Base-by-base conservation (phyloP, 192 early-diverging fungal genomes). In the Chytriomyces hyalinus region DNA sequence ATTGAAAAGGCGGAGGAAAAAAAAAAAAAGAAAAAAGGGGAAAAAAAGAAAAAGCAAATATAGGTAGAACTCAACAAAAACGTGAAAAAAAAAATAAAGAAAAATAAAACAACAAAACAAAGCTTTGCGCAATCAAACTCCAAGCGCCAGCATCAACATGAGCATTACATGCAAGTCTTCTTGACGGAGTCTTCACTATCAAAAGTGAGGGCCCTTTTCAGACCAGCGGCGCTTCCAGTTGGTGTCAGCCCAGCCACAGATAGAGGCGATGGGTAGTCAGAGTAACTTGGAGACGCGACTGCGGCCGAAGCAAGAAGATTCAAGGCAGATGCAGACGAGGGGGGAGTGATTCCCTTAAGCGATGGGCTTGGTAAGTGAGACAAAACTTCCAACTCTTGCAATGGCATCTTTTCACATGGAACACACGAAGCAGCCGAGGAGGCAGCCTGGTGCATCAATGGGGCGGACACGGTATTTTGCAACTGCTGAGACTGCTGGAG, bases 111-210 rank as follows among this genome's bases (percentile, higher is more conserved):
- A 67, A 47, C 26, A 67, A 67, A 67, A 13, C 26, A 36, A 36
- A 36, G 36, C 36, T 36, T 36, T 36, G 36, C 36, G 36, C 36
- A 36, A 36, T 36, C 36, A 36, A 36, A 36, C 36, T 4, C 36
- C 36, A 36, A 36, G 36, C 36, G 0, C 24, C 24, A 26, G 24
- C 24, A 26, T 26, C 24, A 26, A 26, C 24, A 26, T 26, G 24
- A 28, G 17, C 26, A 24, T 45, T 20, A 70, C 49, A 53, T 13
- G 73, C 73, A 51, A 50, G 60, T 57, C 28, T 64, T 45, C 49
- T 75, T 75, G 48, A 75, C 47, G 49, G 73, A 66, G 26, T 75
- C 73, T 26, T 66, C 64, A n/a, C 66, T 64, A 26, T 17, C 24
- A 53, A 49, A 75, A 22, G 51, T 66, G 9, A 22, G 47, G 8